Conservation (phyloP, 2,329 filamentous ascomycete species). For the Nannizziopsis barbatae region DNA sequence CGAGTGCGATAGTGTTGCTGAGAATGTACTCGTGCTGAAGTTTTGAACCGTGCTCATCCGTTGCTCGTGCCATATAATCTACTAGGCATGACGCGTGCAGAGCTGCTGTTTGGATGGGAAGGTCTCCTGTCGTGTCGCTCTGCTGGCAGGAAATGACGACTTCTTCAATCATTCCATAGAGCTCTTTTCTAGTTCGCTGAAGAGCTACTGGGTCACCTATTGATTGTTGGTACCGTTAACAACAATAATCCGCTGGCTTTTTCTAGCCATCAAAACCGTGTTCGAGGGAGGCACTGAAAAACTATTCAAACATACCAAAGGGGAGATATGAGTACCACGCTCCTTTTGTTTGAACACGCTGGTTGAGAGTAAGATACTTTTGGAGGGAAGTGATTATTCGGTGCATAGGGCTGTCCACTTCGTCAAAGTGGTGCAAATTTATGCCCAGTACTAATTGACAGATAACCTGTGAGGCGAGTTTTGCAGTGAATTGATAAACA, state of each 20-base stretch:
- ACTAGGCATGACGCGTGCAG: conserved; percentile 29
- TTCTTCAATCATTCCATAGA: too few relatives aligned
- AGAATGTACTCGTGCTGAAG: conserved; percentile 32
- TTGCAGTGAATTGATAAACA: conserved; percentile 42
- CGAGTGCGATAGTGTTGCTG: conserved; percentile 33
- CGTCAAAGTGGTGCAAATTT: conserved; percentile 37
- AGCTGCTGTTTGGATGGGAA: conserved; percentile 37
- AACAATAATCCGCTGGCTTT: too few relatives aligned
- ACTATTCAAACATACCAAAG: conserved; percentile 36
- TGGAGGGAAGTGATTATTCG: conserved; percentile 44
- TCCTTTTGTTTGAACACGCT: conserved; percentile 45
- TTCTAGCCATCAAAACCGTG: too few relatives aligned
- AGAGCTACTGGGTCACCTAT: too few relatives aligned
- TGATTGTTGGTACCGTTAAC: too few relatives aligned
- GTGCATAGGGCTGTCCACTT: conserved; percentile 39
- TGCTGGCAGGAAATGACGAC: too few relatives aligned
- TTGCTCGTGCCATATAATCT: conserved; percentile 46
- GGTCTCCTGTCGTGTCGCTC: conserved; percentile 20
- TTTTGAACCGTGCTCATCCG: conserved; percentile 45
- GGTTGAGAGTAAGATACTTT: conserved; percentile 45
- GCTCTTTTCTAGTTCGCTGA: too few relatives aligned
- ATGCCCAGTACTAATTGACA: conserved; percentile 37
- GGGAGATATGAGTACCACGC: conserved; percentile 48
- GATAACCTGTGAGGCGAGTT: conserved; percentile 36
- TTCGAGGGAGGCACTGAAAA: too few relatives aligned